phyloP scores from a whole-genome alignment of 805 yeast genomes.

The Blastobotrys chiropterorum region DNA sequence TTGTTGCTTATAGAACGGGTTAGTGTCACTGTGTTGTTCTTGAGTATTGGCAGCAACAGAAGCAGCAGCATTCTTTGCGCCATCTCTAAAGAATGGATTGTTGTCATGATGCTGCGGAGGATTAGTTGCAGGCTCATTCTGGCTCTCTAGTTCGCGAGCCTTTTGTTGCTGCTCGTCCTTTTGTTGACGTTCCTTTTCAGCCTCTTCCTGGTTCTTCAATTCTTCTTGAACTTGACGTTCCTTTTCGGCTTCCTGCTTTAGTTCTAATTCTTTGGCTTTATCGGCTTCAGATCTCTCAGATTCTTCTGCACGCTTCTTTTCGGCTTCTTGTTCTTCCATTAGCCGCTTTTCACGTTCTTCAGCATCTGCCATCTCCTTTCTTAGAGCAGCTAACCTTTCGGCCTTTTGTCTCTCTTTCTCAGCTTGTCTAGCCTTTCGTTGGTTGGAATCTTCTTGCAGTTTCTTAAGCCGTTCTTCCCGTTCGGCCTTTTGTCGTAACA shows the following conservation, averaged over 20 bases:
- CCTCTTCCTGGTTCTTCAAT: conserved; percentile 3
- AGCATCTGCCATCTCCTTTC: no score
- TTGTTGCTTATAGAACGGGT: conserved; percentile 21
- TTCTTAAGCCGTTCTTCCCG: conserved; percentile 22
- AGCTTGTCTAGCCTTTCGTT: conserved; percentile 6
- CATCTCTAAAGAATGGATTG: conserved; percentile 13
- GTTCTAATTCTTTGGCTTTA: not conserved
- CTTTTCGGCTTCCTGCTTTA: conserved; percentile 1
- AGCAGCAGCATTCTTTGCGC: conserved; percentile 6
- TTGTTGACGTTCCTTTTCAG: conserved; percentile 17
- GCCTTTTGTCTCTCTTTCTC: conserved; percentile 9
- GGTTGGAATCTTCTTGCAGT: conserved; percentile 17
- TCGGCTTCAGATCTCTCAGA: not conserved
- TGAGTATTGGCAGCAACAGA: conserved; percentile 11
- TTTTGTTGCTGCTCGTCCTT: conserved; percentile 13
- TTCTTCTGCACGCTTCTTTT: conserved; percentile 1
- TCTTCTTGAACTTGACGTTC: not conserved
- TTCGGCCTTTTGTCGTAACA: conserved; percentile 18
- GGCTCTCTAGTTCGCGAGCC: conserved; percentile 1
- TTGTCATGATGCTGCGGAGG: conserved; percentile 8
- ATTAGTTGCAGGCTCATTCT: not conserved
- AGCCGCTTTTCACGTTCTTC: conserved; percentile 4
- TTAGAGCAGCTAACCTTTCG: conserved; percentile 5
- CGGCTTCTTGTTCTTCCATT: conserved; percentile 3
- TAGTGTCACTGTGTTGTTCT: conserved; percentile 11